phyloP scores from a whole-genome alignment of 164 flowering plant genomes.

The Aristolochia contorta region DNA sequence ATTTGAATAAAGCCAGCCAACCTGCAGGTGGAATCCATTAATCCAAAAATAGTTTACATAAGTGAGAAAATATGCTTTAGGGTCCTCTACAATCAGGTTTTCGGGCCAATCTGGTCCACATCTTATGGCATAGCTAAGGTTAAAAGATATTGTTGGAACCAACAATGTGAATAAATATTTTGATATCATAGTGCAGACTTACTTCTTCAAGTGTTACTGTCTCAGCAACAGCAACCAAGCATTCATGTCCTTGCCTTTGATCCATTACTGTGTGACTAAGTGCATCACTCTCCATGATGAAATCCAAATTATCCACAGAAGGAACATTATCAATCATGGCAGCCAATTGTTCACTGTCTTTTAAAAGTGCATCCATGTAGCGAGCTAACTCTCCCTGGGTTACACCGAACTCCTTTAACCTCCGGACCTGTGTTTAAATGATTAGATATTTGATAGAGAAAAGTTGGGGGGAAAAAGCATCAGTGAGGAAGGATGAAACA shows the following conservation, averaged over 20 bases:
- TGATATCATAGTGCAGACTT: constrained; percentile 5
- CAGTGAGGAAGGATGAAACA: background rate
- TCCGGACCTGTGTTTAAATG: constrained; percentile 53
- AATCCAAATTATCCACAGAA: constrained; percentile 95
- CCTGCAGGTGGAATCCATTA: background rate
- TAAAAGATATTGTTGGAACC: too few species aligned
- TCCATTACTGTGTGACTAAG: constrained; percentile 98
- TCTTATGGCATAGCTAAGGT: too few species aligned
- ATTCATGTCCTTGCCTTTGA: constrained; percentile 90
- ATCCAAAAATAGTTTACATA: background rate
- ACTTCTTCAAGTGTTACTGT: constrained; percentile 96
- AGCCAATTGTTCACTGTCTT: constrained; percentile 98
- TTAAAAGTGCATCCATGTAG: constrained; percentile 85
- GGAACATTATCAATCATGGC: constrained; percentile 96
- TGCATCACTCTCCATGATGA: constrained; percentile 97
- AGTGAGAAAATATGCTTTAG: background rate
- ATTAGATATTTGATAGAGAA: background rate
- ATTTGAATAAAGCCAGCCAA: too few species aligned
- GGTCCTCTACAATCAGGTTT: too few species aligned
- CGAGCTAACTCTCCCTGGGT: constrained; percentile 96
- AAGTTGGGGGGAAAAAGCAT: background rate
- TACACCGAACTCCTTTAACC: constrained; percentile 97
- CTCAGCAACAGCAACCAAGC: constrained; percentile 81
- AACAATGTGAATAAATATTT: too few species aligned
- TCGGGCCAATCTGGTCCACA: too few species aligned